A percentile compares a stretch with the other conserved stretches of the same genome.
These are phyloP conservation scores for Jaapia argillacea DNA, from an alignment of 768 basidiomycete species.

Conservation along the genomic window DNA sequence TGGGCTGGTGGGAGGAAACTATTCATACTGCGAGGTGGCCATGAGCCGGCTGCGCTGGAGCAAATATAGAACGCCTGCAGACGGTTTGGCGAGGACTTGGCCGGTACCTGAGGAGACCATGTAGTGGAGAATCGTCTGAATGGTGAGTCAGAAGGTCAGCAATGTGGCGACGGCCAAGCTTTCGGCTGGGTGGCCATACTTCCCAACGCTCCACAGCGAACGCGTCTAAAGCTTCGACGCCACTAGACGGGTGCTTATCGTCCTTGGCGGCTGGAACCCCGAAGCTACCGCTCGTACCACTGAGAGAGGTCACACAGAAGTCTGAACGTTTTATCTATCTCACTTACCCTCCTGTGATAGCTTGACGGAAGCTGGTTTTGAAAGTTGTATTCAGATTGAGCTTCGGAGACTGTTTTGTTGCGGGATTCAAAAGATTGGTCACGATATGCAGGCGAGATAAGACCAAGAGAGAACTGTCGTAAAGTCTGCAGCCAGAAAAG, in stretches of 20 bases:
- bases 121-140: slow-evolving; percentile 89
- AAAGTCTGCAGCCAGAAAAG: slow-evolving; percentile 38
- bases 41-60: slow-evolving; percentile 83
- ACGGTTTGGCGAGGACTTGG: slow-evolving; percentile 66
- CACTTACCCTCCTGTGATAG: slow-evolving; percentile 79
- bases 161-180: too few species aligned
- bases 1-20: not conserved
- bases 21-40: slow-evolving; percentile 54
- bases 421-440: slow-evolving; percentile 39
- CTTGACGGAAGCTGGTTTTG: slow-evolving; percentile 71
- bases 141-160: slow-evolving; percentile 1
- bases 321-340: slow-evolving; percentile 1
- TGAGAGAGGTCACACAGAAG: slow-evolving; percentile 18
- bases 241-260: slow-evolving; percentile 43
- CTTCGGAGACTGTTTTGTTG: too few species aligned
- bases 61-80: slow-evolving; percentile 75
- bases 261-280: slow-evolving; percentile 66
- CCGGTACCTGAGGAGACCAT: slow-evolving; percentile 92
- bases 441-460: slow-evolving; percentile 65
- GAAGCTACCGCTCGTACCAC: slow-evolving; percentile 74
- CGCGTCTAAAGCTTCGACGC: slow-evolving; percentile 57
- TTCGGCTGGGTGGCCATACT: slow-evolving; percentile 30
- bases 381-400: slow-evolving; percentile 65
- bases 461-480: slow-evolving; percentile 56
- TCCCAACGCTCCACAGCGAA: slow-evolving; percentile 90